Evolutionary conservation across 2,329 filamentous ascomycete genomes (phyloP), one percentile per base, ranked within the genome.

Genomic region (Pseudogymnoascus sp.): DNA sequence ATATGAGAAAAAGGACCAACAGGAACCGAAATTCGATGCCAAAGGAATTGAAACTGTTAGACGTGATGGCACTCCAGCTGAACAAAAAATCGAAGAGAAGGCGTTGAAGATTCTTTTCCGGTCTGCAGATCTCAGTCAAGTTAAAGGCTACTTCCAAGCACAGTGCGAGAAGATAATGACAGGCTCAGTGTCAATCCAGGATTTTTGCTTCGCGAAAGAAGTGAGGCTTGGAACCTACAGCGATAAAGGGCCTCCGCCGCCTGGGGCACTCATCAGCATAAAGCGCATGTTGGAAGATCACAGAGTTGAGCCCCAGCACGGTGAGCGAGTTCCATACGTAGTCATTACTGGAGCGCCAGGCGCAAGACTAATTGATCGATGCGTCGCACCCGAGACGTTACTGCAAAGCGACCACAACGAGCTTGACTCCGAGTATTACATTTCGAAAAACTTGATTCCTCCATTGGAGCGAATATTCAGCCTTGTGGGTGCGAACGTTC

Each of bases 41-140:
- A 99, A 99, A 75, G 95, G 96, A 31, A 99, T 97, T 67, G 96
- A 99, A 78, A 99, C 96, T 0, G 93, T 99, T 6, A 87, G 96
- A 1, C 85, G 95, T 60, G 95, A 99, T 73, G 95, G 95, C 40
- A 97, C 93, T 0, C 93, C 93, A 0, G 93, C 93, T 0, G 91
- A 96, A 75, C 93, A 97, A 73, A 97, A 95, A 78, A 96, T 99
- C 57, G 91, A 97, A 75, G 95, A 97, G 74, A 95, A 91, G 70
- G 89, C 90, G 0, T 80, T 99, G 37, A 93, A 90, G 72, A 83
- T 96, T 2, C 82, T 99, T 1, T 99, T 99, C 71, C 87, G 92
- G 60, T 96, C 93, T 0, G 84, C 89, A 16, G 93, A 99, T 75
- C 81, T 99, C 14, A 95, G 89, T 70, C 84, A 90, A 71, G 88